Evolutionary conservation across 805 yeast genomes (phyloP).

Genomic region (Blastobotrys mokoenaii): DNA sequence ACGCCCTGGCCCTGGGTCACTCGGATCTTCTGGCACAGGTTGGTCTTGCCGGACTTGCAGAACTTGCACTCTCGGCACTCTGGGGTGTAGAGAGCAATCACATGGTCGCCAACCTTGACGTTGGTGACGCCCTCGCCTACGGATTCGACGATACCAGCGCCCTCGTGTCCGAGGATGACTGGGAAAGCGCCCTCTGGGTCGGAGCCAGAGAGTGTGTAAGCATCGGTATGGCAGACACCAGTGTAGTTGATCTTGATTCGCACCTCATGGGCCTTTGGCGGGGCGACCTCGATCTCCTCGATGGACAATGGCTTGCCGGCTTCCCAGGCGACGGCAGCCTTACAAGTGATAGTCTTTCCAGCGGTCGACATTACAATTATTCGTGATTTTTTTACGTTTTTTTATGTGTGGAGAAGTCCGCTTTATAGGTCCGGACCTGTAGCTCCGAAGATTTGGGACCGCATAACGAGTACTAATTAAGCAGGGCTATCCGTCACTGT

Average conservation of each 20-base stretch:
- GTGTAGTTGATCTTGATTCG: constrained; percentile 81
- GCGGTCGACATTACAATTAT: constrained; percentile 22
- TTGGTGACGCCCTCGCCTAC: constrained; percentile 89
- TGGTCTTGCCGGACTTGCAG: constrained; percentile 92
- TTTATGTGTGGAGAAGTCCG: not conserved
- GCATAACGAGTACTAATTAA: too few relatives aligned
- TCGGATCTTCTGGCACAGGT: constrained; percentile 90
- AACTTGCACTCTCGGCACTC: constrained; percentile 94
- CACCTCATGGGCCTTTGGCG: constrained; percentile 97
- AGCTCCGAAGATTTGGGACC: not conserved
- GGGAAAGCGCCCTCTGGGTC: constrained; percentile 98
- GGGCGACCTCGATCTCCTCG: constrained; percentile 82
- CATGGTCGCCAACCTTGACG: constrained; percentile 91
- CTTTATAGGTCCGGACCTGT: not conserved
- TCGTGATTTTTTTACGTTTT: not conserved
- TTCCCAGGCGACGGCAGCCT: constrained; percentile 98
- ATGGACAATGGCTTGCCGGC: constrained; percentile 67
- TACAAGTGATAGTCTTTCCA: constrained; percentile 55
- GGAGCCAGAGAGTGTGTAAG: constrained; percentile 85
- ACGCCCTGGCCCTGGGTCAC: constrained; percentile 98
- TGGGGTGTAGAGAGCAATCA: constrained; percentile 90
- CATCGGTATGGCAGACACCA: constrained; percentile 98
- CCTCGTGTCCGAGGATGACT: constrained; percentile 91
- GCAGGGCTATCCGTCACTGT: too few relatives aligned
- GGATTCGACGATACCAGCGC: constrained; percentile 94